Percentiles rank a stretch among this genome's conserved stretches.
phyloP scores from a whole-genome alignment of 179 eudicot genomes.

The Camellia oleifera region DNA sequence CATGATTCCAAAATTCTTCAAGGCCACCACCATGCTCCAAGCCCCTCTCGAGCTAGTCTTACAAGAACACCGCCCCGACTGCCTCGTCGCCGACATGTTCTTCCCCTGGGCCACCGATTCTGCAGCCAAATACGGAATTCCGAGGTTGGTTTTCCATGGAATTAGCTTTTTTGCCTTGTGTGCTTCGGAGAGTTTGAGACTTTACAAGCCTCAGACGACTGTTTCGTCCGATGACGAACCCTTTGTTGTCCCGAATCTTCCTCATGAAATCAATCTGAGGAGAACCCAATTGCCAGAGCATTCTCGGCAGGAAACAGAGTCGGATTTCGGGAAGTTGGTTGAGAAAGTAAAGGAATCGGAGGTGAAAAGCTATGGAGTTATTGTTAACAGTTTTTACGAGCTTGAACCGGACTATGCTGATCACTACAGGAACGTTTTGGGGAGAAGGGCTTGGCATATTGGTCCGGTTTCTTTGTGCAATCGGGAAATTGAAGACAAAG shows the following conservation, averaged over 20 bases:
- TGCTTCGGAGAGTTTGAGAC: conserved; percentile 16
- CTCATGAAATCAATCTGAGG: conserved; percentile 29
- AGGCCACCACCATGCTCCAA: conserved; percentile 31
- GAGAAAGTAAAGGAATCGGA: conserved; percentile 24
- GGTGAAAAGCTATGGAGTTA: conserved; percentile 34
- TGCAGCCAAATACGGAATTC: conserved; percentile 44
- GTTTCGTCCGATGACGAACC: conserved; percentile 38
- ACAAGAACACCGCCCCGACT: conserved; percentile 24
- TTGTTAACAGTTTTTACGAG: conserved; percentile 58
- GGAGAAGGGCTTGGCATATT: conserved; percentile 48
- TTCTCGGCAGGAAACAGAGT: background rate
- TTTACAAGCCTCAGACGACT: conserved; percentile 28
- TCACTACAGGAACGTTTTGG: conserved; percentile 33
- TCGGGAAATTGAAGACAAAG: conserved; percentile 22
- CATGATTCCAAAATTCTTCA: conserved; percentile 21
- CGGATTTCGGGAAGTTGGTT: background rate
- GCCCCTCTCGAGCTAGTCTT: conserved; percentile 35
- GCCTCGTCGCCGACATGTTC: conserved; percentile 54
- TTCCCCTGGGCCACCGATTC: conserved; percentile 46
- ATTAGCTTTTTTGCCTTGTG: conserved; percentile 30
- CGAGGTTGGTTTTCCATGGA: conserved; percentile 45
- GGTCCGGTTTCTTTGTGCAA: conserved; percentile 53
- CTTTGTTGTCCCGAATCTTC: conserved; percentile 42
- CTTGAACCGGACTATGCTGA: conserved; percentile 53
- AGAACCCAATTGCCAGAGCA: conserved; percentile 15